Conservation (phyloP, 129 eudicot genomes). For the Flaveria trinervia region DNA sequence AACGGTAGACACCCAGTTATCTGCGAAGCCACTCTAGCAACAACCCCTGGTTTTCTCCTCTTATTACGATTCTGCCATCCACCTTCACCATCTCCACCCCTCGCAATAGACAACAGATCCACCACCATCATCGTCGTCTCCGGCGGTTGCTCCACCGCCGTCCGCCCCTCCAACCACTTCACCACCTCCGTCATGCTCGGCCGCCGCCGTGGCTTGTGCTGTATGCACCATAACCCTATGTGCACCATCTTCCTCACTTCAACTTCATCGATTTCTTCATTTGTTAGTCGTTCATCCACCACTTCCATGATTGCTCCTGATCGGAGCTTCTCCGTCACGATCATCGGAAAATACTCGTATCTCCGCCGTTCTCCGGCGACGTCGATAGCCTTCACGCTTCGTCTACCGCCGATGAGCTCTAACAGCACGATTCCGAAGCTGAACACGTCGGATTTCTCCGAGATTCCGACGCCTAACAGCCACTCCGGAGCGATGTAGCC, state of each 20-base stretch:
- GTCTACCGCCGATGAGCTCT: conserved; percentile 72
- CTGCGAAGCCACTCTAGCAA: conserved; percentile 36
- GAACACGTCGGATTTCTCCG: conserved; percentile 73
- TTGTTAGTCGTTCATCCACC: conserved; percentile 59
- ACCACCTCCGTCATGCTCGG: conserved; percentile 80
- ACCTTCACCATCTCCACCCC: conserved; percentile 28
- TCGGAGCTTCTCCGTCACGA: conserved; percentile 53
- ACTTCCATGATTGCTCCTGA: conserved; percentile 62
- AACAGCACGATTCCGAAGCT: conserved; percentile 77
- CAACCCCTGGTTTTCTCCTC: conserved; percentile 36
- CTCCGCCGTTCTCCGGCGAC: conserved; percentile 4
- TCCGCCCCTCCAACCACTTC: conserved; percentile 75
- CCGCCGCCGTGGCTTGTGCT: conserved; percentile 62
- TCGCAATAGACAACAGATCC: conserved; percentile 49
- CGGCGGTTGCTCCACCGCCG: conserved; percentile 66
- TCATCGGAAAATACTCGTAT: conserved; percentile 63
- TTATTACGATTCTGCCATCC: conserved; percentile 43
- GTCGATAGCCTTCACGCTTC: conserved; percentile 27
- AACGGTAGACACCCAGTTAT: conserved; percentile 26
- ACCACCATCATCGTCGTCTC: conserved; percentile 66
- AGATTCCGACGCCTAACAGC: conserved; percentile 62
- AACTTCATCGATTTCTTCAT: conserved; percentile 40
- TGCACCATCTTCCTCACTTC: conserved; percentile 54
- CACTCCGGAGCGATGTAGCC: conserved; percentile 95
- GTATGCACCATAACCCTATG: conserved; percentile 82